Evolutionary conservation across 2,329 filamentous ascomycete species (phyloP).

Genomic region (Colletotrichum sidae): DNA sequence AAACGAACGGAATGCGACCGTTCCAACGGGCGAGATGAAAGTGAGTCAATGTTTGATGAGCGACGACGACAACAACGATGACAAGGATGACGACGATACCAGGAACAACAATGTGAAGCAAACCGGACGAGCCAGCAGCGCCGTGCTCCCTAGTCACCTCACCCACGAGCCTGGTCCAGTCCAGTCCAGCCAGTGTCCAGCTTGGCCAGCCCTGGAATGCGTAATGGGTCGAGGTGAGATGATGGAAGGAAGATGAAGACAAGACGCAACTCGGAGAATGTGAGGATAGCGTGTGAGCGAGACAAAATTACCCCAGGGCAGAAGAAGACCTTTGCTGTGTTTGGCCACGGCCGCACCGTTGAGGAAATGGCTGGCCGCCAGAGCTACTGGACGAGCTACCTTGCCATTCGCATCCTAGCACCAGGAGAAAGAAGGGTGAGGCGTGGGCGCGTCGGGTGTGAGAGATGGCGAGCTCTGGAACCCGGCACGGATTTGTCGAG

Average conservation of each 20-base stretch:
- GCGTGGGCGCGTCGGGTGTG: too few species aligned
- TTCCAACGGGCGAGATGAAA: constrained; percentile 22
- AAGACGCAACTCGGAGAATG: not conserved
- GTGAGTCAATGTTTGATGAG: constrained; percentile 33
- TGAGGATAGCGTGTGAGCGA: not conserved
- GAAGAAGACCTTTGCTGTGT: not conserved
- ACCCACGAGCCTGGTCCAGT: constrained; percentile 13
- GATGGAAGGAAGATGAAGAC: not conserved
- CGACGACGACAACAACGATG: constrained; percentile 1
- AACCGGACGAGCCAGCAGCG: too few species aligned
- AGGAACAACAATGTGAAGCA: too few species aligned
- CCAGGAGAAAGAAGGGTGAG: too few species aligned
- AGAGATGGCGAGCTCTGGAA: too few species aligned
- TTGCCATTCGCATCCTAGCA: too few species aligned
- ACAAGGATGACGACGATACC: too few species aligned
- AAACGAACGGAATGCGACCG: constrained; percentile 16
- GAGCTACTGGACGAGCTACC: too few species aligned
- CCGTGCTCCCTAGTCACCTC: too few species aligned
- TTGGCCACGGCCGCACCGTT: not conserved
- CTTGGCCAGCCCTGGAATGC: constrained; percentile 3
- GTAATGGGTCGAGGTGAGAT: not conserved
- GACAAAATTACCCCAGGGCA: not conserved
- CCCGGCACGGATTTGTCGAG: too few species aligned
- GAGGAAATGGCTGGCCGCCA: not conserved
- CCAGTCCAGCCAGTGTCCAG: constrained; percentile 22